Base-by-base conservation (phyloP, 2,329 filamentous ascomycete genomes). In the Fusarium coffeatum region DNA sequence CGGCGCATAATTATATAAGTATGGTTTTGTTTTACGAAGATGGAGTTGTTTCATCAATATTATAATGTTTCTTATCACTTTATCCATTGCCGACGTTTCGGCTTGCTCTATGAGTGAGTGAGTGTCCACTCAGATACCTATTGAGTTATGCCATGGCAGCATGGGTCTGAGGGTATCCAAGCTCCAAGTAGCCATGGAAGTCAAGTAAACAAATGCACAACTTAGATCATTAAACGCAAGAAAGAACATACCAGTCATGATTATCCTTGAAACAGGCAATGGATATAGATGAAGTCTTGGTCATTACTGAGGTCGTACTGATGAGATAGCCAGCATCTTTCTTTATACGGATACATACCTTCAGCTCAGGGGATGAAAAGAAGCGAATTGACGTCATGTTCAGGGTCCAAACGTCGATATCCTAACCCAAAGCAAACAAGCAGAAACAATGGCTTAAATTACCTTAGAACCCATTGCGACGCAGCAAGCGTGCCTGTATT, bases 381-480 rank as follows among this genome's bases (percentile, higher is more conserved):
- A 20, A 46, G 40, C 34, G 10, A 55, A 51, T 62, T 66, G 59
- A 71, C 56, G 68, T 71, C 68, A 71, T 62, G 40, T 30, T 15
- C 42, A 55, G 63, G 58, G 67, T 61, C 47, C 25, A 47, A 43
- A 47, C 34, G 34, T 23, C 12, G 8, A 47, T 43, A 27, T 27
- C 28, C 50, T 50, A 49, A 46, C 30, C 42, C 47, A 56, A 57
- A 43, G 49, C 40, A 50, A 49, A 46, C 48, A 46, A 45, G 23
- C 18, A 41, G 45, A 55, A 59, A 45, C 59, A 53, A 51, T 13
- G 30, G 40, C 27, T 47, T 42, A 28, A 42, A 43, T 65, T 45
- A 43, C 46, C 46, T 42, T 28, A 43, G 15, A 20, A 22, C 34
- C 32, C 41, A 32, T 37, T 20, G 37, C 34, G n/a, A 22, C 34